Percentiles rank a stretch among this genome's conserved stretches.
These are phyloP conservation scores for Ammopiptanthus mongolicus DNA, from an alignment of 306 rosid genomes.

Conservation along the genomic window DNA sequence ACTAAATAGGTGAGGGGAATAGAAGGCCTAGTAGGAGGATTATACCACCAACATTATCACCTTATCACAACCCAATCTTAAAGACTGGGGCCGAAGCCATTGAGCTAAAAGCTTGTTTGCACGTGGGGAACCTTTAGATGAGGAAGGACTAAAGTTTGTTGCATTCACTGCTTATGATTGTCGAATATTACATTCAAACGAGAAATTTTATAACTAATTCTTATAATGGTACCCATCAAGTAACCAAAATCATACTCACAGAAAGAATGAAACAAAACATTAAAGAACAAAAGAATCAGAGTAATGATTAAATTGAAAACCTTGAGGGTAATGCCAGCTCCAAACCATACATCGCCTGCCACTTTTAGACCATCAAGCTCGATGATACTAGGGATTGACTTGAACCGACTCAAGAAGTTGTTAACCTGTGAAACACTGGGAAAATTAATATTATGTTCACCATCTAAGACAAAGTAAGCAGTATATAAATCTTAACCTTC, in stretches of 20 bases:
- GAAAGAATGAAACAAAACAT: not conserved
- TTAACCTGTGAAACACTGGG: conserved; percentile 49
- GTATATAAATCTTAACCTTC: conserved; percentile 50
- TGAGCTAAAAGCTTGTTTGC: not conserved
- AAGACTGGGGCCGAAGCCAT: not conserved
- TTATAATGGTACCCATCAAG: not conserved
- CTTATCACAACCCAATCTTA: not conserved
- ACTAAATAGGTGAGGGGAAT: not conserved
- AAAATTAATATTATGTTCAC: conserved; percentile 16
- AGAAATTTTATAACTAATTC: not conserved
- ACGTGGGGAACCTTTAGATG: not conserved
- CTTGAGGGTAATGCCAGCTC: conserved; percentile 72
- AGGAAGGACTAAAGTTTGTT: not conserved
- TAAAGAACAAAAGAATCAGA: not conserved
- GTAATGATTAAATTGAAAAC: conserved; percentile 32
- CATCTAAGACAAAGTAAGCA: conserved; percentile 4
- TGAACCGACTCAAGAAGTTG: conserved; percentile 75
- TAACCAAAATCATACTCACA: not conserved
- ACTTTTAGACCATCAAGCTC: conserved; percentile 89
- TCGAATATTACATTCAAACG: not conserved
- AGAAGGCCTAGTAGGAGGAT: not conserved
- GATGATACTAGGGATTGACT: conserved; percentile 89
- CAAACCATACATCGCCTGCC: conserved; percentile 92
- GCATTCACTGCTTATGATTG: not conserved
- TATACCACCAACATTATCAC: not conserved